Evolutionary conservation across 495 filamentous ascomycete genomes (phyloP).

Genomic region (Xylaria bambusicola): DNA sequence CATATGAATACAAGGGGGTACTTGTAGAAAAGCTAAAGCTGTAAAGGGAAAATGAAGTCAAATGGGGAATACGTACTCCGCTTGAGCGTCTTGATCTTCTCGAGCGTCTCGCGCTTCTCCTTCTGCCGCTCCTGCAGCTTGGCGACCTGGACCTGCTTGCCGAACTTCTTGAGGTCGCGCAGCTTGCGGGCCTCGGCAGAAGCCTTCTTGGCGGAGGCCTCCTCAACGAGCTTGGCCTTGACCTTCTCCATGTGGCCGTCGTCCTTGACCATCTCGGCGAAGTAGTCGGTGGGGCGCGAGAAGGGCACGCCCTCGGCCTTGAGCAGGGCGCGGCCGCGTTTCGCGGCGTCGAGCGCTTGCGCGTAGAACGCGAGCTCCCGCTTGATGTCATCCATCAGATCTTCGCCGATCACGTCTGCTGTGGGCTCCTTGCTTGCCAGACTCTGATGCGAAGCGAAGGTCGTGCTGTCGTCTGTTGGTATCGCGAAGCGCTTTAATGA

Average conservation of each 20-base stretch:
- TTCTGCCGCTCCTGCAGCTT: conserved; percentile 92
- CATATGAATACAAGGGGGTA: too few species aligned
- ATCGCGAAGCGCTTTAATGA: conserved; percentile 75
- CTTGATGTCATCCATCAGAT: conserved; percentile 82
- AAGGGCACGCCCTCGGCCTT: conserved; percentile 83
- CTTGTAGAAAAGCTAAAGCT: too few species aligned
- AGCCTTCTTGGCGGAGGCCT: conserved; percentile 89
- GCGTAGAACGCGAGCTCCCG: conserved; percentile 94
- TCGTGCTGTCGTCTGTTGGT: conserved; percentile 52
- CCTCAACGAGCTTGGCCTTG: conserved; percentile 89
- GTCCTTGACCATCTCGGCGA: conserved; percentile 97
- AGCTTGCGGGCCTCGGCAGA: conserved; percentile 86
- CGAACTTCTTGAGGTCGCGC: conserved; percentile 97
- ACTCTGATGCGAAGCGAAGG: conserved; percentile 59
- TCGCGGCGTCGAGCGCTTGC: conserved; percentile 79
- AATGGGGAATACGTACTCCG: conserved; percentile 66
- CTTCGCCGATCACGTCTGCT: conserved; percentile 56
- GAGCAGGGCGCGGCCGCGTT: conserved; percentile 67
- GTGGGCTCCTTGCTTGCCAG: conserved; percentile 51
- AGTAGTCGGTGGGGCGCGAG: conserved; percentile 88
- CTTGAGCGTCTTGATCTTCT: conserved; percentile 92
- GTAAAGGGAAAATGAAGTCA: conserved; percentile 15
- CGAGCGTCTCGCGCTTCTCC: conserved; percentile 85
- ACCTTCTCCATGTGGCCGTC: conserved; percentile 98
- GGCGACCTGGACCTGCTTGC: conserved; percentile 96